These are phyloP conservation scores for Penicillium crustosum DNA, from an alignment of 2,329 filamentous ascomycete genomes.

Conservation along the genomic window DNA sequence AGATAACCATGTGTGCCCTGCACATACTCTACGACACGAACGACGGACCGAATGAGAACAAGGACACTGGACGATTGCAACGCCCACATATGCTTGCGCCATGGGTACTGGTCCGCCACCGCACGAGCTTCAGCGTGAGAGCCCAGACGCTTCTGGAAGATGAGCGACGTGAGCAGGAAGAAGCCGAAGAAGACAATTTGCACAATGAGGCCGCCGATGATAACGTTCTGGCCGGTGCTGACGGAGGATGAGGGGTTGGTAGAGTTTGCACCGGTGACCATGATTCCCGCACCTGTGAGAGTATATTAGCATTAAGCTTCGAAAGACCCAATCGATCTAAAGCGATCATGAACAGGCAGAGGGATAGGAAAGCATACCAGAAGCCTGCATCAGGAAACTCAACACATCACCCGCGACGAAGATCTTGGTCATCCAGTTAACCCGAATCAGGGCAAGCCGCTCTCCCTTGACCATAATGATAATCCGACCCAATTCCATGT, in stretches of 20 bases:
- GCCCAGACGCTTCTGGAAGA: slow-evolving; percentile 30
- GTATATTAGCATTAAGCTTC: neutral
- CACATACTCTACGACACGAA: slow-evolving; percentile 32
- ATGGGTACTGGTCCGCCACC: slow-evolving; percentile 24
- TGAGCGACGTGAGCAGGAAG: slow-evolving; percentile 26
- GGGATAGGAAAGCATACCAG: slow-evolving; percentile 15
- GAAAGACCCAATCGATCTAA: neutral
- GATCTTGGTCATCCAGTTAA: slow-evolving; percentile 30
- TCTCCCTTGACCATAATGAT: slow-evolving; percentile 25
- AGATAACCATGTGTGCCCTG: slow-evolving; percentile 30
- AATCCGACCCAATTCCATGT: slow-evolving; percentile 29
- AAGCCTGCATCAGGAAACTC: slow-evolving; percentile 34
- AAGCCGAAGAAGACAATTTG: slow-evolving; percentile 35
- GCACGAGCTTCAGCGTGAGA: slow-evolving; percentile 30
- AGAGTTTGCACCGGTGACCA: slow-evolving; percentile 15
- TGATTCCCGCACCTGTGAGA: slow-evolving; percentile 19
- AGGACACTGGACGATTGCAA: slow-evolving; percentile 25
- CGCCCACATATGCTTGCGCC: slow-evolving; percentile 40
- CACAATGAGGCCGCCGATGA: slow-evolving; percentile 31
- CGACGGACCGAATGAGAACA: slow-evolving; percentile 31
- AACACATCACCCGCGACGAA: slow-evolving; percentile 32
- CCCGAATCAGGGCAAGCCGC: slow-evolving; percentile 22
- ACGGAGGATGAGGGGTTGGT: neutral
- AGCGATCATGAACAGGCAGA: neutral
- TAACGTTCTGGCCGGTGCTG: slow-evolving; percentile 26